Evolutionary conservation across 2,329 filamentous ascomycete genomes (phyloP).

Genomic region (Aureobasidium sp.): DNA sequence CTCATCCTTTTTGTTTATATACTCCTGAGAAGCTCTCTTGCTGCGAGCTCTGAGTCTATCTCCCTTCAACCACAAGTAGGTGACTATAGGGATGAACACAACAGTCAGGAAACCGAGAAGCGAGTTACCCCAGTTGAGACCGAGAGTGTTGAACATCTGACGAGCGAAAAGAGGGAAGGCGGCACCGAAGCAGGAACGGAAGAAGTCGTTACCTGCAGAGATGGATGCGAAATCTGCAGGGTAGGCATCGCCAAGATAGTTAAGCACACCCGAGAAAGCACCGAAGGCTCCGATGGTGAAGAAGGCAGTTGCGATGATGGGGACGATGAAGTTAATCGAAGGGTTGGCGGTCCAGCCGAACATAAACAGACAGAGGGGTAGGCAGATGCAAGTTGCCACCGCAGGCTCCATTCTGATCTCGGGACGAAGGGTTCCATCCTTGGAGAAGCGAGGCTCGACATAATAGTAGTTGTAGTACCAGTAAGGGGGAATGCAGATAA

Average conservation of each 20-base stretch:
- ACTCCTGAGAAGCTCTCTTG: background rate
- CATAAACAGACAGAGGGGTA: slow-evolving; percentile 38
- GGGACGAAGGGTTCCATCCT: slow-evolving; percentile 31
- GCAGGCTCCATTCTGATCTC: slow-evolving; percentile 32
- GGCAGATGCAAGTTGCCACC: slow-evolving; percentile 30
- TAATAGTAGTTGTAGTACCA: slow-evolving; percentile 16
- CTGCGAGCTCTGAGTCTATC: slow-evolving; percentile 3
- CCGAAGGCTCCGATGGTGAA: slow-evolving; percentile 17
- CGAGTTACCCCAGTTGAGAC: slow-evolving; percentile 8
- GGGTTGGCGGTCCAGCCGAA: slow-evolving; percentile 32
- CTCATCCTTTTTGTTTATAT: background rate
- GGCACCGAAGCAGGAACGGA: slow-evolving; percentile 50
- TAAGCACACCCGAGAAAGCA: slow-evolving; percentile 19
- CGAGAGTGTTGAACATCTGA: slow-evolving; percentile 10
- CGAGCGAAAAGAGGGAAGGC: slow-evolving; percentile 38
- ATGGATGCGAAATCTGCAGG: slow-evolving; percentile 52
- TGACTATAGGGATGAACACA: slow-evolving; percentile 8
- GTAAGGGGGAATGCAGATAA: slow-evolving; percentile 25
- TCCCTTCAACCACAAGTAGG: slow-evolving; percentile 4
- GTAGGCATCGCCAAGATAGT: slow-evolving; percentile 58
- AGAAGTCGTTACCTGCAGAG: slow-evolving; percentile 55
- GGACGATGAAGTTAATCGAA: slow-evolving; percentile 32
- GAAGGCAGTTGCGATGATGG: slow-evolving; percentile 27
- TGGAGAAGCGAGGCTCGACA: slow-evolving; percentile 33
- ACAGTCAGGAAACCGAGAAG: slow-evolving; percentile 10